Percentiles rank a stretch among this genome's conserved stretches.
Evolutionary conservation across 768 basidiomycete species (phyloP).

Genomic region (Xerocomellus intermedius): DNA sequence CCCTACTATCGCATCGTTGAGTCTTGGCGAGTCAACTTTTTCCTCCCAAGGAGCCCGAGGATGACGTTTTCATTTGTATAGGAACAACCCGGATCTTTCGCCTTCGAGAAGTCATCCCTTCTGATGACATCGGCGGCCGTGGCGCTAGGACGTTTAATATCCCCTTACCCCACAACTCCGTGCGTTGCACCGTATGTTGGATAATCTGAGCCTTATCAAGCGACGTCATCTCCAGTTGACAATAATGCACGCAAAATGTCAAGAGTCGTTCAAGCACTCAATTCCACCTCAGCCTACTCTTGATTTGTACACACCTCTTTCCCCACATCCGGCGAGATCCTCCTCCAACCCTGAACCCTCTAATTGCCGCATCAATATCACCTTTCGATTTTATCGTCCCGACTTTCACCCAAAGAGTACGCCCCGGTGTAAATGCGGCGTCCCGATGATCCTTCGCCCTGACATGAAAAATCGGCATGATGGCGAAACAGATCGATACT

Average conservation of each 20-base stretch:
- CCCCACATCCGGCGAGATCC: constrained; percentile 34
- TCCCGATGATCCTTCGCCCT: constrained; percentile 67
- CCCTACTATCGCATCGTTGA: constrained; percentile 82
- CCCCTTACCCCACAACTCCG: constrained; percentile 76
- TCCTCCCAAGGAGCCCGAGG: not conserved
- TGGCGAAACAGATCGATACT: constrained; percentile 58
- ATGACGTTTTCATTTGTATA: constrained; percentile 23
- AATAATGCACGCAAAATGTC: constrained; percentile 87
- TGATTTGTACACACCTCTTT: constrained; percentile 67
- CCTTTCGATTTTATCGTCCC: constrained; percentile 83
- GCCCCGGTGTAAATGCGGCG: constrained; percentile 70
- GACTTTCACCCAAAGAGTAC: constrained; percentile 68
- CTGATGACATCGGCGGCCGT: constrained; percentile 53
- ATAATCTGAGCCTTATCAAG: not conserved
- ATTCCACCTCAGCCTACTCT: constrained; percentile 70
- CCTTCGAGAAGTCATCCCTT: constrained; percentile 73
- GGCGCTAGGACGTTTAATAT: constrained; percentile 74
- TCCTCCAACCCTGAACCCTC: constrained; percentile 41
- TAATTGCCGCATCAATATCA: constrained; percentile 79
- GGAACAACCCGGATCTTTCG: constrained; percentile 71
- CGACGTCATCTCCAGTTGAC: constrained; percentile 46
- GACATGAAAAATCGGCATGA: constrained; percentile 76
- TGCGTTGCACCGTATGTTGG: constrained; percentile 33
- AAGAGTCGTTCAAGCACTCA: constrained; percentile 80
- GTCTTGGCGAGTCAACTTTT: constrained; percentile 52